These are phyloP conservation scores for Colletotrichum cereale DNA, from an alignment of 2,329 filamentous ascomycete species.

Conservation along the genomic window DNA sequence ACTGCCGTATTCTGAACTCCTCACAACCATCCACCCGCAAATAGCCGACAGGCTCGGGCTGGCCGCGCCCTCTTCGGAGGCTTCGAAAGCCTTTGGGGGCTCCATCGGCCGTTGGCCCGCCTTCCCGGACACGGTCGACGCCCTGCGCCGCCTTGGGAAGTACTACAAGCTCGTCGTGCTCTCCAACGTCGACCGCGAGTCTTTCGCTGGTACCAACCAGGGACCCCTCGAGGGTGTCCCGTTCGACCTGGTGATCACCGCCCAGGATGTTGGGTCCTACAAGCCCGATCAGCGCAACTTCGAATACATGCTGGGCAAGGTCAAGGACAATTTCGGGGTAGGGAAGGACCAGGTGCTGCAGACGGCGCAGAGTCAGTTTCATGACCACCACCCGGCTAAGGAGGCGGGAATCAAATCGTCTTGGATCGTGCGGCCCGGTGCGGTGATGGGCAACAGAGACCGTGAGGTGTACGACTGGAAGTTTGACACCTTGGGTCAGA, in stretches of 20 bases:
- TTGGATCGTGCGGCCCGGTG: constrained; percentile 70
- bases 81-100: constrained; percentile 63
- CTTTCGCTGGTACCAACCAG: constrained; percentile 59
- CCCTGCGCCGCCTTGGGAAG: constrained; percentile 61
- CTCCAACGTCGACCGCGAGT: constrained; percentile 68
- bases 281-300: constrained; percentile 78
- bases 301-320: constrained; percentile 69
- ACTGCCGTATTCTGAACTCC: constrained; percentile 70
- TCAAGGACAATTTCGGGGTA: constrained; percentile 66
- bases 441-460: constrained; percentile 58
- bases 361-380: constrained; percentile 77
- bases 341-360: constrained; percentile 69
- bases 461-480: constrained; percentile 63
- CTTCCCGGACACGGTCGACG: constrained; percentile 70
- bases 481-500: constrained; percentile 68
- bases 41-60: constrained; percentile 60
- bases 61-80: constrained; percentile 49
- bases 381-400: constrained; percentile 77
- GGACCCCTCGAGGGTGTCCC: constrained; percentile 61
- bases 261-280: constrained; percentile 78
- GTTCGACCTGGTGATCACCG: constrained; percentile 75
- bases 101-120: constrained; percentile 68
- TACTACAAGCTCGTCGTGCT: constrained; percentile 70
- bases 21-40: constrained; percentile 61
- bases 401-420: constrained; percentile 67